Evolutionary conservation across 2,329 filamentous ascomycete species (phyloP), one percentile per base, ranked within the genome.

Genomic region (Dactylellina drechsleri): DNA sequence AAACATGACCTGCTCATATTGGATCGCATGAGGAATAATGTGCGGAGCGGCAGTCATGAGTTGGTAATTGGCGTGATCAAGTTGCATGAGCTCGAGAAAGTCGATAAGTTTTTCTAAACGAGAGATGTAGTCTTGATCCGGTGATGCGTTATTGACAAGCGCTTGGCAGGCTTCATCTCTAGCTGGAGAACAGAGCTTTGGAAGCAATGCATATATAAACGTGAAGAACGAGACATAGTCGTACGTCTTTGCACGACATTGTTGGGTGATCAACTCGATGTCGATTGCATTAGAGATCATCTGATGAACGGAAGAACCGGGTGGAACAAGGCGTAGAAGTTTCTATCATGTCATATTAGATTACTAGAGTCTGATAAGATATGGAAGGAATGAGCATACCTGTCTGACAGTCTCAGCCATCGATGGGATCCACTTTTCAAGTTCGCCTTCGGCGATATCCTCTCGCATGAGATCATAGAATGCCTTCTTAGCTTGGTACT

Each of bases 61-160:
- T 78, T 93, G 85, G 80, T 92, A 94, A 80, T 95, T 95, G 73
- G 91, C 90, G 79, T 93, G 93, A 79, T 95, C 92, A 71, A 92
- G 88, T 23, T 91, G 87, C 83, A 94, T 89, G 41, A 90, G 83
- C 79, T 95, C 90, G 66, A 93, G 91, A 78, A 92, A 90, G 31
- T 88, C 87, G 64, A 92, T 87, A 1, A 95, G 84, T 13, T 90
- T 89, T 82, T 92, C 90, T 0, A 94, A 86, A 76, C 92, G 89
- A 79, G 91, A 89, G 15, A 93, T 90, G 79, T 93, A 87, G 80
- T 89, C 86, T 2, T 88, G 87, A 10, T 75, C 58, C 18, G 70
- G 62, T 6, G 70, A 75, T 20, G 85, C 83, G 73, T 89, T 87
- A 58, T 90, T 86, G 1, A 89, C 84, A 18, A 94, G 82, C 1